Conservation (phyloP, 192 early-diverging fungal genomes). For the Thoreauomyces humboldtii region DNA sequence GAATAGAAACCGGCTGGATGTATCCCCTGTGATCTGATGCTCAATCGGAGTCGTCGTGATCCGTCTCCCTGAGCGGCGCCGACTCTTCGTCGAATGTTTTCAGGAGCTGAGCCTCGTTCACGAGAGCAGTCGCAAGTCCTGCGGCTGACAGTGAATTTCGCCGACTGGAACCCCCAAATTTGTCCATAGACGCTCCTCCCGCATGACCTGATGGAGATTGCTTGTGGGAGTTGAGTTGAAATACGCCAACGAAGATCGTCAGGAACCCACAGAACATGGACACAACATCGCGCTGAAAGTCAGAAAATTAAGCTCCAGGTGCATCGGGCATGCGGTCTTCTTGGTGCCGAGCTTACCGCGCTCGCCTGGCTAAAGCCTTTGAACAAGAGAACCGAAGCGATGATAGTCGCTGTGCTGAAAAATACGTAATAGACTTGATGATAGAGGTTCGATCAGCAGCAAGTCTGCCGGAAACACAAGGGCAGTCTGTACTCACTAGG, state of each 20-base stretch:
- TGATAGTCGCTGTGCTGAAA: conserved; percentile 92
- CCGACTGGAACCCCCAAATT: conserved; percentile 11
- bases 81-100: conserved; percentile 36
- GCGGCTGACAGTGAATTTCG: conserved; percentile 21
- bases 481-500: conserved; percentile 29
- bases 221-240: conserved; percentile 40
- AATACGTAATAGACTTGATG: conserved; percentile 87
- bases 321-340: not conserved
- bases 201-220: not conserved
- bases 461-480: not conserved
- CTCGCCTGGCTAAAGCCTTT: conserved; percentile 68
- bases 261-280: conserved; percentile 86
- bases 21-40: no score
- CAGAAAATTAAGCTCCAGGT: not conserved
- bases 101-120: conserved; percentile 26
- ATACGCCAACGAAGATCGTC: conserved; percentile 91
- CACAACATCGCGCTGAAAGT: conserved; percentile 60
- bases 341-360: conserved; percentile 11
- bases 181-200: conserved; percentile 9
- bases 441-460: no score
- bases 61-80: conserved; percentile 21
- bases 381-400: conserved; percentile 84
- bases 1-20: no score
- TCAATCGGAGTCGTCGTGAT: conserved; percentile 13
- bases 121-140: conserved; percentile 14